Evolutionary conservation across 768 basidiomycete species (phyloP).

Genomic region (Macrocybe gigantea): DNA sequence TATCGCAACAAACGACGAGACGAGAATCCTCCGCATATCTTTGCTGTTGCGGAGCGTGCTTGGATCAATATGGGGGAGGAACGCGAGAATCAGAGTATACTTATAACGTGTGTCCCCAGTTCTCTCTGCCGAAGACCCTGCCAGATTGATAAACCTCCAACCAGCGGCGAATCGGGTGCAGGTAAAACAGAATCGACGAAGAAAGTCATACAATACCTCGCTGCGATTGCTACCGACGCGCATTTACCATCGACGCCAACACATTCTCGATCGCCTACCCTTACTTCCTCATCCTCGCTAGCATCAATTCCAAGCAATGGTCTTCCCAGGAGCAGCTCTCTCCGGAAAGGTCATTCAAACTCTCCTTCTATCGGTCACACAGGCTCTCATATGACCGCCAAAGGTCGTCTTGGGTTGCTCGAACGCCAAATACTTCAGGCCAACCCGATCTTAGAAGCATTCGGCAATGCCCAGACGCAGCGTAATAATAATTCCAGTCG

Average conservation of each 20-base stretch:
- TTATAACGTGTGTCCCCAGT: slow-evolving; percentile 77
- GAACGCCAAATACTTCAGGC: slow-evolving; percentile 97
- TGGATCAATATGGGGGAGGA: slow-evolving; percentile 99
- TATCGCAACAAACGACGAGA: slow-evolving; percentile 85
- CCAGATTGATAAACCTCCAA: slow-evolving; percentile 6
- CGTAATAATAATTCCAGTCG: slow-evolving; percentile 98
- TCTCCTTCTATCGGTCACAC: slow-evolving; percentile 40
- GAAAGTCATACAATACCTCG: slow-evolving; percentile 98
- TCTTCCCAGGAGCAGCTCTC: slow-evolving; percentile 61
- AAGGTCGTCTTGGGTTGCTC: slow-evolving; percentile 77
- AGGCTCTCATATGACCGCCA: slow-evolving; percentile 46
- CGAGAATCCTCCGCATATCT: slow-evolving; percentile 95
- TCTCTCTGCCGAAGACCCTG: not conserved
- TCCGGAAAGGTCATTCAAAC: slow-evolving; percentile 47
- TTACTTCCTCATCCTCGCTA: slow-evolving; percentile 42
- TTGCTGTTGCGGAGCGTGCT: slow-evolving; percentile 93
- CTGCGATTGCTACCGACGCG: slow-evolving; percentile 87
- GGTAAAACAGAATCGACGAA: slow-evolving; percentile 99
- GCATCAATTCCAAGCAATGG: slow-evolving; percentile 59
- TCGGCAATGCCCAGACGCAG: slow-evolving; percentile 98
- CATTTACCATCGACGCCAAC: slow-evolving; percentile 50
- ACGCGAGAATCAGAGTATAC: slow-evolving; percentile 93
- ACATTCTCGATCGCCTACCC: slow-evolving; percentile 63
- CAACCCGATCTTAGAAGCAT: slow-evolving; percentile 95
- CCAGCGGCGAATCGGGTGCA: slow-evolving; percentile 95